Evolutionary conservation across 1,139 yeast species (phyloP).

Genomic region (Chernovozyma sophiae-reginae): DNA sequence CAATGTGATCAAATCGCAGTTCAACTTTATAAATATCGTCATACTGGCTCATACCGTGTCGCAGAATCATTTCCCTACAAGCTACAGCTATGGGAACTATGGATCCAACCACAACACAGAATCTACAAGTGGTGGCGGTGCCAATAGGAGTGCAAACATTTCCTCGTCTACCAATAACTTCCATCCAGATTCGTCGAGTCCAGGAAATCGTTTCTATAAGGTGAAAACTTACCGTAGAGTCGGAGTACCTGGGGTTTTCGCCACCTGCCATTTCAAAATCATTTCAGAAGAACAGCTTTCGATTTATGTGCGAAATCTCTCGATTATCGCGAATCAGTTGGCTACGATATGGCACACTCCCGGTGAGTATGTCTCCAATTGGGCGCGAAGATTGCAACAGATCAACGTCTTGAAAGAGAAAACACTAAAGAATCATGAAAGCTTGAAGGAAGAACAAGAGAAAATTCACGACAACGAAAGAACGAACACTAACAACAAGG

Average conservation of each 20-base stretch:
- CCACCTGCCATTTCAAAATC: slow-evolving; percentile 72
- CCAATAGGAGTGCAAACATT: background rate
- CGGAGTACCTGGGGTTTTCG: slow-evolving; percentile 74
- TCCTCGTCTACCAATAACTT: no score
- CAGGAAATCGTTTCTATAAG: slow-evolving; percentile 36
- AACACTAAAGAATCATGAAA: slow-evolving; percentile 27
- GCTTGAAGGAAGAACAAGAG: slow-evolving; percentile 20
- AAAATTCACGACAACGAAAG: slow-evolving; percentile 1
- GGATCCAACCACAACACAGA: slow-evolving; percentile 2
- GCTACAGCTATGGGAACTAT: background rate
- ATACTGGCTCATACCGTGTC: slow-evolving; percentile 56
- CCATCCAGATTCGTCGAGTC: no score
- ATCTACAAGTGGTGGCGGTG: slow-evolving; percentile 6
- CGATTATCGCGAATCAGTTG: slow-evolving; percentile 65
- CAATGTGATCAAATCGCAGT: slow-evolving; percentile 70
- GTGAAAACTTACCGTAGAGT: slow-evolving; percentile 62
- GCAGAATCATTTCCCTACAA: slow-evolving; percentile 8
- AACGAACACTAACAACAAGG: background rate
- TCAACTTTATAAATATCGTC: slow-evolving; percentile 77
- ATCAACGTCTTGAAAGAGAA: slow-evolving; percentile 46
- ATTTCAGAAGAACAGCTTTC: slow-evolving; percentile 59
- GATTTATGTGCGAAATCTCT: slow-evolving; percentile 60
- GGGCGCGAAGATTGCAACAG: slow-evolving; percentile 66
- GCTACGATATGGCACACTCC: slow-evolving; percentile 69
- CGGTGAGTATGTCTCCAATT: slow-evolving; percentile 53